Percentiles rank a stretch among this genome's conserved stretches.
These are phyloP conservation scores for Capsicum chinense DNA, from an alignment of 257 asterid species.

Conservation along the genomic window DNA sequence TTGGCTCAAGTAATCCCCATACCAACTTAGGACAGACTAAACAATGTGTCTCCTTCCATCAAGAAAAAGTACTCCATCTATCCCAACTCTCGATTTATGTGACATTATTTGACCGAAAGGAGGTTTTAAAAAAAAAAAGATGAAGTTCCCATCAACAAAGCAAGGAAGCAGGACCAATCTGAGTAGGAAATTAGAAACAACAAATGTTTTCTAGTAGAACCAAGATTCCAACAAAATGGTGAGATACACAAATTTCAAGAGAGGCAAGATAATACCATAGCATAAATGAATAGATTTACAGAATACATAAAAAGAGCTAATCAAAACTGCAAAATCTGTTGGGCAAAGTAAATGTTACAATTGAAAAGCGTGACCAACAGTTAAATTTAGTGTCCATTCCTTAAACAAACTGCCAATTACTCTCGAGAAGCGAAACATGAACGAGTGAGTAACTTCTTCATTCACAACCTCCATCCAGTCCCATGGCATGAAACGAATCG, in stretches of 20 bases:
- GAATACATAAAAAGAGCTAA: not conserved
- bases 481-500: slow-evolving; percentile 37
- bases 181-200: not conserved
- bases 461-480: slow-evolving; percentile 36
- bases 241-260: not conserved
- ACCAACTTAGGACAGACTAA: too few species aligned
- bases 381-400: slow-evolving; percentile 7
- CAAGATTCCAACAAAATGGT: not conserved
- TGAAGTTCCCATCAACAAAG: not conserved
- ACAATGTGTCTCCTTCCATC: too few species aligned
- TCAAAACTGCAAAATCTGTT: slow-evolving; percentile 1
- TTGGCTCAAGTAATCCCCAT: too few species aligned
- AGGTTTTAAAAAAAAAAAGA: not conserved
- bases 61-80: not conserved
- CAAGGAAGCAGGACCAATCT: not conserved
- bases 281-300: not conserved
- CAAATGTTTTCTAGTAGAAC: not conserved
- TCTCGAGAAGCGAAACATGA: not conserved
- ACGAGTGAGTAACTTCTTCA: not conserved
- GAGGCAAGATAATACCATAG: not conserved
- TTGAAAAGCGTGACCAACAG: not conserved
- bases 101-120: not conserved
- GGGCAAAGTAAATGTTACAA: not conserved
- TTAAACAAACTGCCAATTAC: not conserved
- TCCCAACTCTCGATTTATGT: not conserved